Base-by-base conservation (phyloP, 2,329 filamentous ascomycete genomes). In the Trichoderma lentiforme region DNA sequence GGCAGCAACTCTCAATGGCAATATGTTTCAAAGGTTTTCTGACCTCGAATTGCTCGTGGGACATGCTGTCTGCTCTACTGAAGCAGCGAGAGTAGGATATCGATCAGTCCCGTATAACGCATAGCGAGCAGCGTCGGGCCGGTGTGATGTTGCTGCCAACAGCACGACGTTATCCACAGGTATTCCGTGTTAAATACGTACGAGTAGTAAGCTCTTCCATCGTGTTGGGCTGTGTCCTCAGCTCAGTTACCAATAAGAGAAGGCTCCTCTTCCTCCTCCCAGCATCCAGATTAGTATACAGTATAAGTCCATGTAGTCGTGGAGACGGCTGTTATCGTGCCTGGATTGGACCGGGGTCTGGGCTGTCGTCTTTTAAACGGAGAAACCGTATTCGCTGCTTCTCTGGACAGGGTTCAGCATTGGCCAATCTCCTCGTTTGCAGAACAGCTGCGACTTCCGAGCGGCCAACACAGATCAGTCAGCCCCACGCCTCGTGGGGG, bases 401-500 rank as follows among this genome's bases (percentile, higher is more conserved):
- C 21, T 43, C n/a, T n/a, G 18, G 57, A 69, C 66, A 60, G 28
- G 66, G 58, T 26, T 26, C 34, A 36, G 28, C 56, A 71, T 66
- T 67, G 70, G 32, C 63, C 63, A 71, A 71, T 67, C 56, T 43
- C 28, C 53, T 71, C 43, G 24, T 51, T 51, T 51, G 39, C 56
- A 62, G 14, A 53, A 56, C 11, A 68, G 5, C 57, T 62, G 66
- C 66, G 66, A 70, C 36, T 61, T 70, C 66, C 66, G 66, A 70
- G 39, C 26, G 43, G 66, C 57, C 66, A 70, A 61, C 66, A 36
- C 34, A 62, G 43, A 53, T 63, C 56, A 62, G n/a, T 51, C 28
- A 26, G 43, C 64, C 70, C 70, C 70, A 72, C 70, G 51, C 12
- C n/a, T 11, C 70, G 70, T 72, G 70, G 70, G 70, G 70, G 70